Percentiles rank a stretch among this genome's conserved stretches.
Conservation (phyloP, 805 yeast genomes). For the Kazachstania kunashirensis region DNA sequence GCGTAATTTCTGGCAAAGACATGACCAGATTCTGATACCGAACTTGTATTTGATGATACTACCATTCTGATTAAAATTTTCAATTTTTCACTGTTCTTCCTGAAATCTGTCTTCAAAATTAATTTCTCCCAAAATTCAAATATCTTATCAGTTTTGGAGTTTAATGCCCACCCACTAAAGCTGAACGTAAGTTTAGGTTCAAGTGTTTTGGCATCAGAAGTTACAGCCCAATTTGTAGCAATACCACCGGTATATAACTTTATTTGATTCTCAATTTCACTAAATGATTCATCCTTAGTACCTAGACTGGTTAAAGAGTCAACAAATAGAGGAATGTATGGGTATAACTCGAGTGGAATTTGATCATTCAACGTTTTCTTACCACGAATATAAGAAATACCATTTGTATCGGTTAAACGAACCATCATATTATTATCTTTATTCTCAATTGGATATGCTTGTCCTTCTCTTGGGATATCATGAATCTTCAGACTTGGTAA, state of each 20-base stretch:
- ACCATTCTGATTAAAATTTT: conserved; percentile 61
- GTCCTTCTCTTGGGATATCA: conserved; percentile 61
- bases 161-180: conserved; percentile 61
- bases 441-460: conserved; percentile 29
- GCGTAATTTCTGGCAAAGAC: conserved; percentile 66
- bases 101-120: conserved; percentile 58
- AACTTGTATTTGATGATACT: conserved; percentile 68
- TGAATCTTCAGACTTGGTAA: conserved; percentile 66
- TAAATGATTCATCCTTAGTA: conserved; percentile 60
- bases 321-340: conserved; percentile 66
- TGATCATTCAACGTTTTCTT: conserved; percentile 43
- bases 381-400: conserved; percentile 69
- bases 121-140: conserved; percentile 61
- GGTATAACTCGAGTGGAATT: conserved; percentile 53
- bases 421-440: conserved; percentile 28
- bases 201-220: conserved; percentile 44
- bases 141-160: conserved; percentile 49
- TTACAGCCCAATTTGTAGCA: conserved; percentile 48
- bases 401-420: conserved; percentile 65
- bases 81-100: conserved; percentile 53
- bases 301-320: conserved; percentile 81
- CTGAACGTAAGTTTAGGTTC: conserved; percentile 45
- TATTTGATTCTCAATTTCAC: conserved; percentile 76
- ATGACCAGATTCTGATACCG: conserved; percentile 83
- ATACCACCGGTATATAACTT: conserved; percentile 80